phyloP scores from a whole-genome alignment of 371 early-diverging fungal genomes.

The Syncephalastrum monosporum region DNA sequence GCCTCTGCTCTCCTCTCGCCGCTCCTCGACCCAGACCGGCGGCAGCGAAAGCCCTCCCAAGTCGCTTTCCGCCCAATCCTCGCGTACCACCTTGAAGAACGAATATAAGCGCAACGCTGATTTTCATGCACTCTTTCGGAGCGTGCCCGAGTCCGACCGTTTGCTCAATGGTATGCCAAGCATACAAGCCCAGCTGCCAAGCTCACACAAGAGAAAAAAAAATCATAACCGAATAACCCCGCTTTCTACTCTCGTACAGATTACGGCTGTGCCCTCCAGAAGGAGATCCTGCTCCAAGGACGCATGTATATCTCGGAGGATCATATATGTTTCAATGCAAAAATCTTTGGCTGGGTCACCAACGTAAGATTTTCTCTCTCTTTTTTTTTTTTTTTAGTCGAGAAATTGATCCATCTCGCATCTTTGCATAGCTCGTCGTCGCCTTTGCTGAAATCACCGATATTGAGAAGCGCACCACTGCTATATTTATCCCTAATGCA shows the following conservation, averaged over 20 bases:
- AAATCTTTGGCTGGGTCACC: constrained; percentile 95
- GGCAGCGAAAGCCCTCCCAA: constrained; percentile 1
- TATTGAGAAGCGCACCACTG: constrained; percentile 80
- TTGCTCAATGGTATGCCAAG: constrained; percentile 58
- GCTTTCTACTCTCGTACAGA: constrained; percentile 41
- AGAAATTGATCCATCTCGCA: background rate
- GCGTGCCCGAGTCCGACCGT: constrained; percentile 60
- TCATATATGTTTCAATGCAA: constrained; percentile 91
- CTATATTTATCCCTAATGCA: constrained; percentile 85
- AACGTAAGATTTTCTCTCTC: constrained; percentile 36
- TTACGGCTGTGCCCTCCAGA: constrained; percentile 90
- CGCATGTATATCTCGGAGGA: constrained; percentile 85
- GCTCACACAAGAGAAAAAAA: background rate
- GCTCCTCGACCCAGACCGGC: background rate
- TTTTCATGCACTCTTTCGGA: constrained; percentile 63
- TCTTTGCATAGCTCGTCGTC: constrained; percentile 64
- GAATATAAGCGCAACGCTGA: constrained; percentile 48
- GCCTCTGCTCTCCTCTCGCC: background rate
- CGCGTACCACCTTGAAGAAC: constrained; percentile 24
- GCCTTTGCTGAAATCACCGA: constrained; percentile 77
- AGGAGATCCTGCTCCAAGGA: constrained; percentile 92
- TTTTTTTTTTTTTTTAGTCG: no score
- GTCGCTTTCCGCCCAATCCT: constrained; percentile 14
- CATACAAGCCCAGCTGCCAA: background rate
- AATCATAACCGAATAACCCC: background rate